phyloP scores from a whole-genome alignment of 768 basidiomycete species.

The Cyclocybe aegerita region DNA sequence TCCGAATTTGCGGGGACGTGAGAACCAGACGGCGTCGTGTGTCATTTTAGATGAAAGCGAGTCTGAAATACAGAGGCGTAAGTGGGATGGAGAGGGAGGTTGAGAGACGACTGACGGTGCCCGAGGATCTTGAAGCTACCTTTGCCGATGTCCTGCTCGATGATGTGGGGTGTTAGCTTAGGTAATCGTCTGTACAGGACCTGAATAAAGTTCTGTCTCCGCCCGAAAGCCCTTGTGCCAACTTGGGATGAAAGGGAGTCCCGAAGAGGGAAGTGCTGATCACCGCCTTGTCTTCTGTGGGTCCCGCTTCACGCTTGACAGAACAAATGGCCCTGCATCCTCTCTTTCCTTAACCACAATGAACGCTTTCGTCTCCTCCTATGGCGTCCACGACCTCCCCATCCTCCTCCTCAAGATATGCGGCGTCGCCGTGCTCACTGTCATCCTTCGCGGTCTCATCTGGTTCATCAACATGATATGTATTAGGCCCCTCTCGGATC shows the following conservation, averaged over 20 bases:
- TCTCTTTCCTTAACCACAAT: neutral
- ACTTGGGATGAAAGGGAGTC: slow-evolving; percentile 19
- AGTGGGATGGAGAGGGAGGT: neutral
- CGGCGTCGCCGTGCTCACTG: slow-evolving; percentile 25
- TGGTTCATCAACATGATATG: slow-evolving; percentile 45
- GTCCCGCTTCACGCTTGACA: neutral
- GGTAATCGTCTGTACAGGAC: slow-evolving; percentile 38
- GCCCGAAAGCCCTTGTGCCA: slow-evolving; percentile 4
- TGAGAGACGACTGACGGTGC: slow-evolving; percentile 26
- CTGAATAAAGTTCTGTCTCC: slow-evolving; percentile 34
- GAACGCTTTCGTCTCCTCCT: neutral
- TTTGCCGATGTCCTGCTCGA: slow-evolving; percentile 15
- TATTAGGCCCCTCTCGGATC: slow-evolving; percentile 46
- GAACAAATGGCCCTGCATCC: too few relatives aligned
- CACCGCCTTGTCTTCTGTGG: slow-evolving; percentile 7
- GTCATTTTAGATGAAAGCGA: slow-evolving; percentile 66
- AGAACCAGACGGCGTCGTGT: slow-evolving; percentile 98
- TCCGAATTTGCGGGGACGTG: slow-evolving; percentile 91
- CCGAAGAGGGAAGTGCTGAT: slow-evolving; percentile 11
- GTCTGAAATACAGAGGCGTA: slow-evolving; percentile 5
- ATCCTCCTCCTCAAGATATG: slow-evolving; percentile 22
- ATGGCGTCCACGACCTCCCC: neutral
- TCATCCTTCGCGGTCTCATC: slow-evolving; percentile 32
- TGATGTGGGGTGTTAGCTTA: slow-evolving; percentile 23
- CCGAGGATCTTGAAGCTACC: slow-evolving; percentile 22